Base-by-base conservation (phyloP, 2,329 filamentous ascomycete genomes). In the Claviceps paspali region DNA sequence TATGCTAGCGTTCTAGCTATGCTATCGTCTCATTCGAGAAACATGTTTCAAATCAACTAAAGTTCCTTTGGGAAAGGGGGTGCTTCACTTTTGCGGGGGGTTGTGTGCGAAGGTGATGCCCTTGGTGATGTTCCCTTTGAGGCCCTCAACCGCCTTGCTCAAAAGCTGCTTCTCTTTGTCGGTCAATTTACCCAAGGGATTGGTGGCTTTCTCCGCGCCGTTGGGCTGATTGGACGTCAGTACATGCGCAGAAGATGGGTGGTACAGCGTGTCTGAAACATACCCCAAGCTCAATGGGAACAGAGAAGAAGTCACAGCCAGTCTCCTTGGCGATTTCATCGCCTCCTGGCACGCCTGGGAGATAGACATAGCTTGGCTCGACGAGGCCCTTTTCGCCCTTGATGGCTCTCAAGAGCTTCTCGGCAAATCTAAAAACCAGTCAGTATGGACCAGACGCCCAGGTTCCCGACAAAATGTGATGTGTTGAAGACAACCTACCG, bases 341-440 rank as follows among this genome's bases (percentile, higher is more conserved):
- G 54, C 91, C 91, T 44, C 88, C 91, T 38, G 81, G 65, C 35
- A 98, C 74, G 61, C 88, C 88, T 35, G 83, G 79, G 26, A 96
- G 82, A 70, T 95, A 95, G 65, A 98, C 79, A 63, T 82, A 98
- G 60, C 85, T 91, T 52, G 88, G 86, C 72, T 95, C 88, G 44
- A 95, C 70, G 50, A 98, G 81, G 47, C 84, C 85, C 67, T 85
- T 85, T 73, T 93, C 82, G 47, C 91, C 91, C 64, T 82, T 82
- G 53, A 69, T 61, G 50, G 87, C 91, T 68, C 81, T 86, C 56
- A 98, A 77, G 42, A 98, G 71, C 66, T 87, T 86, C 71, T 96
- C 86, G 51, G 91, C 84, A 56, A 96, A 96, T 53, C 86, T 86
- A 40, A 14, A 30, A 35, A 33, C 48, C 29, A 52, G 41, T 41